A percentile compares a stretch with the other conserved stretches of the same genome.
Evolutionary conservation across 352 stramenopile species (phyloP).

Genomic region (Pythium periplocum): DNA sequence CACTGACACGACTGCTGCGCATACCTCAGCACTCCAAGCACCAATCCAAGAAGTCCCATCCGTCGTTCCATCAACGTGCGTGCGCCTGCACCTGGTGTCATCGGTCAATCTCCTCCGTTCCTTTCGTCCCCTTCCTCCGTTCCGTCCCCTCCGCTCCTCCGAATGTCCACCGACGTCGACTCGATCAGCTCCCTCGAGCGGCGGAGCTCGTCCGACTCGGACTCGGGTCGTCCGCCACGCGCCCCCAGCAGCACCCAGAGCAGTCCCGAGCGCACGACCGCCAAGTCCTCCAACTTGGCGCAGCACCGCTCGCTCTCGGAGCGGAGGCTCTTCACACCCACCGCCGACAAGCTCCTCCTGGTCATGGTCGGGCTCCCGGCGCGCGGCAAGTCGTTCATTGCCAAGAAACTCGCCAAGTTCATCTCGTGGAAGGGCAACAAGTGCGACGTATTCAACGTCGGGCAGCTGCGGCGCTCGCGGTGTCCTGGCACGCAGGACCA

Average conservation of each 20-base stretch:
- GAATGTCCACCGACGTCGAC: constrained; percentile 2
- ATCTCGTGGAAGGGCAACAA: constrained; percentile 78
- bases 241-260: constrained; percentile 19
- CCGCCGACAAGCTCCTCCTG: constrained; percentile 92
- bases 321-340: constrained; percentile 72
- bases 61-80: too few relatives aligned
- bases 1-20: neutral
- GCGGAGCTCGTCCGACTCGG: constrained; percentile 13
- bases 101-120: too few relatives aligned
- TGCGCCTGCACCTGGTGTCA: too few relatives aligned
- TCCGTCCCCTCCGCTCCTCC: too few relatives aligned
- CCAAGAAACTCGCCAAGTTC: constrained; percentile 87
- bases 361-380: constrained; percentile 94
- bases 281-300: constrained; percentile 4
- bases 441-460: constrained; percentile 92
- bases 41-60: neutral
- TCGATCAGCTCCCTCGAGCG: constrained; percentile 10
- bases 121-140: too few relatives aligned
- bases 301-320: constrained; percentile 47
- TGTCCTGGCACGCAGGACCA: constrained; percentile 70
- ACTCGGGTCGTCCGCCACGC: constrained; percentile 4
- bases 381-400: constrained; percentile 95
- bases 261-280: constrained; percentile 5
- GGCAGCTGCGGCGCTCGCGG: constrained; percentile 88
- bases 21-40: neutral